phyloP scores from a whole-genome alignment of 495 filamentous ascomycete genomes.

The Xylaria nigripes region DNA sequence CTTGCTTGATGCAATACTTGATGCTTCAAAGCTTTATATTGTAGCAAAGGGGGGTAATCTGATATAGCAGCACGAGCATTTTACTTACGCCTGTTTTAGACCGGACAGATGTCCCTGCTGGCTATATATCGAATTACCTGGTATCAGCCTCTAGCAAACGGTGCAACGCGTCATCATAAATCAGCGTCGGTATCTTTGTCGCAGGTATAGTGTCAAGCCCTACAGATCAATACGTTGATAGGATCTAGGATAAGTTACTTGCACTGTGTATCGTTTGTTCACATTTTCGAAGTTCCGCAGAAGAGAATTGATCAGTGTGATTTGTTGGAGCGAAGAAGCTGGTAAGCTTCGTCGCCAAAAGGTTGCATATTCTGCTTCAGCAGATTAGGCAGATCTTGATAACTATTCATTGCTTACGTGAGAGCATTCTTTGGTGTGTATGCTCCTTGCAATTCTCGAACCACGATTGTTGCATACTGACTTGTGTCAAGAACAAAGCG shows the following conservation, averaged over 20 bases:
- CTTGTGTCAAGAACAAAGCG: constrained; percentile 78
- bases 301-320: background rate
- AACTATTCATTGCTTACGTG: background rate
- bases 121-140: background rate
- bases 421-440: background rate
- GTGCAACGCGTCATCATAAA: no score
- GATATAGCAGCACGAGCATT: background rate
- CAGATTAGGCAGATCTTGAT: background rate
- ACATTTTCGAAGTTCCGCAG: background rate
- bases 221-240: background rate
- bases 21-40: background rate
- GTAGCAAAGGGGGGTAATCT: constrained; percentile 18
- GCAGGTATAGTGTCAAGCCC: background rate
- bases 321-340: background rate
- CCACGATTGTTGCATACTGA: constrained; percentile 90
- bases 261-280: background rate
- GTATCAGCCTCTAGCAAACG: background rate
- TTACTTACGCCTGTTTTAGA: background rate
- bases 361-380: background rate
- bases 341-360: background rate
- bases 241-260: background rate
- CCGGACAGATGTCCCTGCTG: background rate
- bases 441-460: constrained; percentile 60
- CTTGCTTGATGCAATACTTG: background rate
- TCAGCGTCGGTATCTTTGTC: background rate